Base-by-base conservation (phyloP, 2,329 filamentous ascomycete species). In the Elsinoe necatrix region DNA sequence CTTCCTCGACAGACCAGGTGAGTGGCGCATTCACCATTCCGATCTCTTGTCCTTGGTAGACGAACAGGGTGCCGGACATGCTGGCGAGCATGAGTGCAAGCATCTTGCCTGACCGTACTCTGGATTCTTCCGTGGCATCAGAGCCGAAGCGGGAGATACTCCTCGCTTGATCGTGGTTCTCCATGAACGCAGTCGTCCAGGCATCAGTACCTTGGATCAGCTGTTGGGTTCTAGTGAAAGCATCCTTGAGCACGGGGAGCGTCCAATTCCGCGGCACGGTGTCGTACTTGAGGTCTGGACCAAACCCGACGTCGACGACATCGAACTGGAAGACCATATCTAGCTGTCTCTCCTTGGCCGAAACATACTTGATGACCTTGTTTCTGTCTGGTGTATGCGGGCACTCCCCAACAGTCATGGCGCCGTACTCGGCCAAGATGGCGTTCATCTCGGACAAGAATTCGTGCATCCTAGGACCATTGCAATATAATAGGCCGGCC, bases 271-370 rank as follows among this genome's bases (percentile, higher is more conserved):
- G 60, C 3, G 61, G 58, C 9, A 45, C 57, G 14, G 59, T 61
- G n/a, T 61, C 43, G 51, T 60, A 66, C 51, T 66, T 64, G 47
- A 60, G 55, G 34, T 58, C 58, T 5, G 55, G 54, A 35, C 65
- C 64, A 29, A 63, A 62, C 1, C 66, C 78, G 14, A 81, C 68
- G 34, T 78, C 73, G 59, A 81, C 74, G 29, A 81, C 73, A 57
- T 87, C 84, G 65, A 88, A 88, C 63, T 86, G 81, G 69, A 88
- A 87, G 34, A 87, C 83, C 83, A 87, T 87, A 66, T 80, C 83
- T 43, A 87, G 69, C 64, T 87, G 82, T 29, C 76, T 74, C 14
- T 79, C 74, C 11, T 59, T 47, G 20, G 74, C 77, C 2, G 74
- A 74, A 1, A 87, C 82, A 5, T 75, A 75, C 12, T 72, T 72